Percentiles rank a stretch among this genome's conserved stretches.
Evolutionary conservation across 2,329 filamentous ascomycete species (phyloP).

Genomic region (Bertia moriformis): DNA sequence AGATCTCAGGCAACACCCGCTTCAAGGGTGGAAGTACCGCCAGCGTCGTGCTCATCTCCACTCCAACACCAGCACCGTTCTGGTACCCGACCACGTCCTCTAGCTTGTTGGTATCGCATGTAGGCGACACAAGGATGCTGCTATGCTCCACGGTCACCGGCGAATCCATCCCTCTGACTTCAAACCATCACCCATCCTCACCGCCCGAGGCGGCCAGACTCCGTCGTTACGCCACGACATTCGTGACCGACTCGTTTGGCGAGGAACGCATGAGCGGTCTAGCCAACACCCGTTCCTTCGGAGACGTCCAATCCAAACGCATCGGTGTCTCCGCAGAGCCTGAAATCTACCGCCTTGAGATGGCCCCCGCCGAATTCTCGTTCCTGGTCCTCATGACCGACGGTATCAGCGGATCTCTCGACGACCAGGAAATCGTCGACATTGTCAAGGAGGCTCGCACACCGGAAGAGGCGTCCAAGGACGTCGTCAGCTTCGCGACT

Average conservation of each 20-base stretch:
- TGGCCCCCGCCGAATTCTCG: slow-evolving; percentile 43
- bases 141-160: slow-evolving; percentile 48
- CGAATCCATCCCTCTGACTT: slow-evolving; percentile 42
- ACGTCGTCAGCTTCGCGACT: slow-evolving; percentile 47
- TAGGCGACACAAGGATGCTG: slow-evolving; percentile 51
- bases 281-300: slow-evolving; percentile 54
- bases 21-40: slow-evolving; percentile 53
- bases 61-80: slow-evolving; percentile 47
- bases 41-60: slow-evolving; percentile 47
- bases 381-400: slow-evolving; percentile 53
- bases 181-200: slow-evolving; percentile 50
- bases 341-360: slow-evolving; percentile 42
- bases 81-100: slow-evolving; percentile 51
- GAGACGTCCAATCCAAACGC: slow-evolving; percentile 50
- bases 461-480: slow-evolving; percentile 43
- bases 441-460: slow-evolving; percentile 54
- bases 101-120: slow-evolving; percentile 47
- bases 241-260: slow-evolving; percentile 56
- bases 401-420: slow-evolving; percentile 45
- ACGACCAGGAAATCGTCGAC: slow-evolving; percentile 55
- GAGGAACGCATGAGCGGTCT: slow-evolving; percentile 54
- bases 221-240: slow-evolving; percentile 47
- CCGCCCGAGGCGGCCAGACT: slow-evolving; percentile 47
- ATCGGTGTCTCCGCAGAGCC: slow-evolving; percentile 55
- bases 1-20: slow-evolving; percentile 35